phyloP scores from a whole-genome alignment of 2,329 filamentous ascomycete genomes.

The Paramyrothecium roridum region DNA sequence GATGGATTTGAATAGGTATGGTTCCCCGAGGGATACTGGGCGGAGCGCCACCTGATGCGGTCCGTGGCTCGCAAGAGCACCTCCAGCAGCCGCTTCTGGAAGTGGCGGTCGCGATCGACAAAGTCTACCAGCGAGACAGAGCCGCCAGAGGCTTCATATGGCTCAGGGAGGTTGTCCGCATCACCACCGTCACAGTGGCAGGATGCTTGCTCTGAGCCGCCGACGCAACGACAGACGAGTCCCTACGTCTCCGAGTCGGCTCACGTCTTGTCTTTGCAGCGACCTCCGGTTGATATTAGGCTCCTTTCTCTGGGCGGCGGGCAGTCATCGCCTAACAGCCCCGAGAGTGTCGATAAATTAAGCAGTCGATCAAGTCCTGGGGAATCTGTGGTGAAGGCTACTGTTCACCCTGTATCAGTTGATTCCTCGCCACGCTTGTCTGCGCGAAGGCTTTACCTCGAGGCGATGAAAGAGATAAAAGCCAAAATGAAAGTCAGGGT shows the following conservation, averaged over 20 bases:
- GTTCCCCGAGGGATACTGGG: conserved; percentile 62
- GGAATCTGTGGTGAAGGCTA: not conserved
- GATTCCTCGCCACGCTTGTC: conserved; percentile 2
- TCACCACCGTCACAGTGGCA: conserved; percentile 8
- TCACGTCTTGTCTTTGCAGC: conserved; percentile 45
- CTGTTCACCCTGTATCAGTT: not conserved
- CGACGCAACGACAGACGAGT: conserved; percentile 24
- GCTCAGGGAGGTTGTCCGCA: conserved; percentile 20
- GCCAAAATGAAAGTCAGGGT: conserved; percentile 13
- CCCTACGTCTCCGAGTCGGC: conserved; percentile 45
- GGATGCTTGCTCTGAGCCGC: conserved; percentile 6
- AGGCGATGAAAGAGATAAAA: conserved; percentile 18
- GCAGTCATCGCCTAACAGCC: conserved; percentile 3
- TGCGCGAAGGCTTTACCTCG: conserved; percentile 10
- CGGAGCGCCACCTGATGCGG: conserved; percentile 43
- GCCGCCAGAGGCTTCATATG: conserved; percentile 10
- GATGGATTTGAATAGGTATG: conserved; percentile 60
- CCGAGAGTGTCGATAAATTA: conserved; percentile 2
- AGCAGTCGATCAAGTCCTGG: not conserved
- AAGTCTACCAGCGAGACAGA: conserved; percentile 33
- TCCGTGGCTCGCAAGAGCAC: conserved; percentile 25
- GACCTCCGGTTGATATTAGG: conserved; percentile 9
- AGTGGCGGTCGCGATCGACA: conserved; percentile 35
- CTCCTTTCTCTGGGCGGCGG: not conserved
- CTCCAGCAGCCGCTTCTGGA: conserved; percentile 32